Evolutionary conservation across 208 protist species (phyloP).

Genomic region (Trypanosoma rangeli): DNA sequence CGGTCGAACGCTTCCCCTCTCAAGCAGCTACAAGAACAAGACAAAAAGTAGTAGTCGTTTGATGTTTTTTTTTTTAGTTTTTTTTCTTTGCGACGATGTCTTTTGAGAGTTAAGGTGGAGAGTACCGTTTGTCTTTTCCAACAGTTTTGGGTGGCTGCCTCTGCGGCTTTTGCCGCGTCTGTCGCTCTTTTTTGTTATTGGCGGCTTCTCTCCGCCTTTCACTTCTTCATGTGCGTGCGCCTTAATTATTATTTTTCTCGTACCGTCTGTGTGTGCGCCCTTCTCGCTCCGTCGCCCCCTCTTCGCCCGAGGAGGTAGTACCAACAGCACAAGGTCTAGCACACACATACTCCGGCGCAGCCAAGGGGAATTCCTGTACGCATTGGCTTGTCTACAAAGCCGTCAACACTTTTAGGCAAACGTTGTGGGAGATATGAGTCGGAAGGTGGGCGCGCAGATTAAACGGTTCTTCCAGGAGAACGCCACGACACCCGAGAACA

Average conservation of each 20-base stretch:
- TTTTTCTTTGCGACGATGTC: constrained; percentile 3
- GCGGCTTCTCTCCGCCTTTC: too few species aligned
- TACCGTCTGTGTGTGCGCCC: background rate
- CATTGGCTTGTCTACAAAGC: background rate
- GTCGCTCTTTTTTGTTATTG: too few species aligned
- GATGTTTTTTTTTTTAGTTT: background rate
- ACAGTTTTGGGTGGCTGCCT: background rate
- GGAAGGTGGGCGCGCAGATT: constrained; percentile 27
- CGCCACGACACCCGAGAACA: background rate
- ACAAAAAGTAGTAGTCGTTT: too few species aligned
- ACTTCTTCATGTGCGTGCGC: too few species aligned
- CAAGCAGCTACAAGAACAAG: too few species aligned
- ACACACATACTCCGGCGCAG: background rate
- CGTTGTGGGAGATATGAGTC: constrained; percentile 20
- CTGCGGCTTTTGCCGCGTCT: background rate
- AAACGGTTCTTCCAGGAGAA: constrained; percentile 11
- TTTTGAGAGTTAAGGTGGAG: background rate
- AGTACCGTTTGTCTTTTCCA: background rate
- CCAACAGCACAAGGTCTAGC: background rate
- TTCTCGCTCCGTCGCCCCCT: background rate
- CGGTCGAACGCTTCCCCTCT: too few species aligned
- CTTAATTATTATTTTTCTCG: background rate
- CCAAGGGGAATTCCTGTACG: too few species aligned
- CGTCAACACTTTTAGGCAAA: background rate
- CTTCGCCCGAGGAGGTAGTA: background rate